Percentiles rank a stretch among this genome's conserved stretches.
Evolutionary conservation across 257 asterid species (phyloP).

Genomic region (Solanum arcanum): DNA sequence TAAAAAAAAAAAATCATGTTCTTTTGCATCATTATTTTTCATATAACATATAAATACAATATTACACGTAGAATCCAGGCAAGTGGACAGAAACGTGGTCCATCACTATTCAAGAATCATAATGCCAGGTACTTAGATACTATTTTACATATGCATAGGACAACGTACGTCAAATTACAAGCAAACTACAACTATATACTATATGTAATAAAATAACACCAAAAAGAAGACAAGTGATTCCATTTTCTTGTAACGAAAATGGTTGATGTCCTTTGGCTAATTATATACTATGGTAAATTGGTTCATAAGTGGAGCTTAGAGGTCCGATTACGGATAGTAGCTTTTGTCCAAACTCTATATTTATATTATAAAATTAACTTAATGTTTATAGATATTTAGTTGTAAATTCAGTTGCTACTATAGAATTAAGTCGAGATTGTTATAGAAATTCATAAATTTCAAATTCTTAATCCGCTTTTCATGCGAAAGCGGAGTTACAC

Average conservation of each 20-base stretch:
- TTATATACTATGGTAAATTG: not conserved
- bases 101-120: not conserved
- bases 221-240: not conserved
- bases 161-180: not conserved
- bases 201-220: not conserved
- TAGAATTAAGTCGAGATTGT: not conserved
- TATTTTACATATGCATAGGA: not conserved
- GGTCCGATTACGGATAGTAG: not conserved
- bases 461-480: no score
- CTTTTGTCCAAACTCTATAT: not conserved
- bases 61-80: not conserved
- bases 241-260: not conserved
- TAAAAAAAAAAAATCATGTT: not conserved
- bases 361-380: not conserved
- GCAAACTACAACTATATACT: not conserved
- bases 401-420: not conserved
- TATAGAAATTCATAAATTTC: not conserved
- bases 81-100: not conserved
- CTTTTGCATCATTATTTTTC: not conserved
- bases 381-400: not conserved
- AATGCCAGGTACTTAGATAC: not conserved
- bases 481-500: not conserved
- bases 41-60: not conserved
- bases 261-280: not conserved
- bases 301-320: not conserved